Conservation (phyloP, 768 basidiomycete genomes). For the Candolleomyces efflorescens region DNA sequence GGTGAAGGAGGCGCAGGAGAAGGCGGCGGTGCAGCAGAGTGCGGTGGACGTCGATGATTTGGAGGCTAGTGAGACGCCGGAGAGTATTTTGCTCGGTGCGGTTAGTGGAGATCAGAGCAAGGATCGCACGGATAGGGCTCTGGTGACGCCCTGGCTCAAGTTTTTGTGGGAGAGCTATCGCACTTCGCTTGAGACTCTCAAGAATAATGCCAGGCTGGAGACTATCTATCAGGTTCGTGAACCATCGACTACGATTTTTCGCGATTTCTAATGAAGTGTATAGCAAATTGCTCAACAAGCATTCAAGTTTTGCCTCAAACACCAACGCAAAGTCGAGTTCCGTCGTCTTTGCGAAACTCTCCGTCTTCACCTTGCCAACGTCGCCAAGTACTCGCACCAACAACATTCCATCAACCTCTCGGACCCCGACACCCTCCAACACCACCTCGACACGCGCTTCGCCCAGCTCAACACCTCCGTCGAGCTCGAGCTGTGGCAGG, state of each 20-base stretch:
- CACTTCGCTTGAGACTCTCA: conserved; percentile 90
- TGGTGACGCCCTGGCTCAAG: conserved; percentile 97
- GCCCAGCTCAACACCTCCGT: conserved; percentile 95
- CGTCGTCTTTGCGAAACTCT: conserved; percentile 95
- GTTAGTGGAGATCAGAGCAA: conserved; percentile 88
- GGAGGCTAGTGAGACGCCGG: conserved; percentile 92
- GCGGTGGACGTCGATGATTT: conserved; percentile 90
- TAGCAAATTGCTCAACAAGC: conserved; percentile 96
- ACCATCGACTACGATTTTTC: background rate
- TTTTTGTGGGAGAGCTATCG: conserved; percentile 99
- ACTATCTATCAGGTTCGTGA: conserved; percentile 82
- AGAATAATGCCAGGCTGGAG: conserved; percentile 93
- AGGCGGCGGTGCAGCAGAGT: conserved; percentile 72
- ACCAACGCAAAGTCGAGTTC: conserved; percentile 95
- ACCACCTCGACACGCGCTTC: conserved; percentile 95
- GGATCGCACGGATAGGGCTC: conserved; percentile 89
- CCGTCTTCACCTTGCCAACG: conserved; percentile 89
- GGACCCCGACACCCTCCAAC: conserved; percentile 91
- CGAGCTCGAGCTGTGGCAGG: conserved; percentile 98
- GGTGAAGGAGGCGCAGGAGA: conserved; percentile 81
- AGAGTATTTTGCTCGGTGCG: conserved; percentile 85
- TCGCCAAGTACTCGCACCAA: conserved; percentile 94
- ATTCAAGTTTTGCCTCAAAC: conserved; percentile 92
- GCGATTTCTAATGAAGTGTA: background rate
- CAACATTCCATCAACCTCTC: conserved; percentile 92